Conservation (phyloP, 2,329 filamentous ascomycete species). For the Bimuria novae-zelandiae region DNA sequence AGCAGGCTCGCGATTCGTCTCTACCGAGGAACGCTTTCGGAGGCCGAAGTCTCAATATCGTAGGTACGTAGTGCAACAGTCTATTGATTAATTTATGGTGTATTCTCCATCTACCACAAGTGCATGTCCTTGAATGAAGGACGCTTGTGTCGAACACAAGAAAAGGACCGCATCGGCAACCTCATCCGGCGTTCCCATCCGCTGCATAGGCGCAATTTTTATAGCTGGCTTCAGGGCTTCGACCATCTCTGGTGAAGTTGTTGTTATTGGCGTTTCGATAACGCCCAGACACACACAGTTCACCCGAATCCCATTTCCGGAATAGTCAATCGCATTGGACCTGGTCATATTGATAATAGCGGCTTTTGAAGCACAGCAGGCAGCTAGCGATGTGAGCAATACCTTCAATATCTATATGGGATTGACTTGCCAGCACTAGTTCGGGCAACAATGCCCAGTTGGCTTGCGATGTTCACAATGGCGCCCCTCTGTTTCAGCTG, state of each 20-base stretch:
- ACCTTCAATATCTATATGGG: neutral
- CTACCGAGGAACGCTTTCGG: no score
- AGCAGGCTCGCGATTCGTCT: no score
- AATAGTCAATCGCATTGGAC: conserved; percentile 62
- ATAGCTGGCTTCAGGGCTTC: conserved; percentile 48
- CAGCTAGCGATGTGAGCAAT: conserved; percentile 42
- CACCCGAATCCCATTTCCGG: conserved; percentile 55
- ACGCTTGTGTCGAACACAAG: conserved; percentile 58
- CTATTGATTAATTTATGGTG: conserved; percentile 32
- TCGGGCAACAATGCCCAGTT: conserved; percentile 51
- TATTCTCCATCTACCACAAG: conserved; percentile 55
- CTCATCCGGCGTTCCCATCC: conserved; percentile 57
- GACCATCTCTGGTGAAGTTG: conserved; percentile 30
- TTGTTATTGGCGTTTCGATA: conserved; percentile 48
- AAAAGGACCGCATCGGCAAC: conserved; percentile 59
- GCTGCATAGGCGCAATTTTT: conserved; percentile 52
- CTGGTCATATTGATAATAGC: conserved; percentile 63
- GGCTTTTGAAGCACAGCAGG: conserved; percentile 63
- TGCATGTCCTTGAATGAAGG: conserved; percentile 57
- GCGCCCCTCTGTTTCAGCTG: conserved; percentile 43
- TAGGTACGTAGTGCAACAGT: no score
- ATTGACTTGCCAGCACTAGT: conserved; percentile 26
- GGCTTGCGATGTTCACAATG: conserved; percentile 61
- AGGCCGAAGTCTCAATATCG: no score
- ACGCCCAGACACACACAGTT: conserved; percentile 64